Conservation (phyloP, 2,329 filamentous ascomycete genomes). For the Stromatinia cepivora region DNA sequence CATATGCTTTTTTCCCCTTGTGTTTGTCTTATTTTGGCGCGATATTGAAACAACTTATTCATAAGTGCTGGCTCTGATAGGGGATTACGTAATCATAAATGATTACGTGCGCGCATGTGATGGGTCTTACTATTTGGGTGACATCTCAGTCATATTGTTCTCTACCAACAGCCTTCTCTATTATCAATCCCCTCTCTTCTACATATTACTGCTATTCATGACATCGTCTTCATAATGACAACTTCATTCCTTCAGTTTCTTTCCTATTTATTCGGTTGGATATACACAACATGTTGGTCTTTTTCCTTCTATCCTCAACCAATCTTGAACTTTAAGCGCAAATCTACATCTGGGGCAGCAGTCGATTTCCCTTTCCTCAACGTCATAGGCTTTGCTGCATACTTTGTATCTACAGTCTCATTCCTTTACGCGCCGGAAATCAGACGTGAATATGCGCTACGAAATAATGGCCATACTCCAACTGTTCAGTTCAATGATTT, state of each 20-base stretch:
- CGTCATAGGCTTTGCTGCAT: constrained; percentile 67
- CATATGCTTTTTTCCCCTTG: no score
- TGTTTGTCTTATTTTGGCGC: no score
- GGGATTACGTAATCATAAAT: background rate
- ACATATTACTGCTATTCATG: background rate
- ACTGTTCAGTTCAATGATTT: constrained; percentile 91
- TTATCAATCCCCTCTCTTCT: background rate
- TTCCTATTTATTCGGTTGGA: constrained; percentile 68
- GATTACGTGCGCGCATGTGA: constrained; percentile 2
- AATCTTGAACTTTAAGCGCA: constrained; percentile 73
- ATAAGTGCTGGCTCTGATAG: background rate
- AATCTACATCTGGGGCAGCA: constrained; percentile 78
- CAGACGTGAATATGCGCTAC: constrained; percentile 77
- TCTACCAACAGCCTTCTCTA: background rate
- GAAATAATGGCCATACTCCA: constrained; percentile 73
- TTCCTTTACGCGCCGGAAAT: constrained; percentile 81
- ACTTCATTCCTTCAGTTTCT: constrained; percentile 49
- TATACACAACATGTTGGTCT: constrained; percentile 78
- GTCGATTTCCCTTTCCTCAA: constrained; percentile 86
- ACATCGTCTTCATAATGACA: constrained; percentile 30
- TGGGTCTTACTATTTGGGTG: background rate
- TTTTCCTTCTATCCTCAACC: constrained; percentile 91
- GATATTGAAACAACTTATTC: no score
- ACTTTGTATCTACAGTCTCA: constrained; percentile 70
- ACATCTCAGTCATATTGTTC: background rate